Base-by-base conservation (phyloP, 1,284 basidiomycete species). In the Sporisorium graminicola region DNA sequence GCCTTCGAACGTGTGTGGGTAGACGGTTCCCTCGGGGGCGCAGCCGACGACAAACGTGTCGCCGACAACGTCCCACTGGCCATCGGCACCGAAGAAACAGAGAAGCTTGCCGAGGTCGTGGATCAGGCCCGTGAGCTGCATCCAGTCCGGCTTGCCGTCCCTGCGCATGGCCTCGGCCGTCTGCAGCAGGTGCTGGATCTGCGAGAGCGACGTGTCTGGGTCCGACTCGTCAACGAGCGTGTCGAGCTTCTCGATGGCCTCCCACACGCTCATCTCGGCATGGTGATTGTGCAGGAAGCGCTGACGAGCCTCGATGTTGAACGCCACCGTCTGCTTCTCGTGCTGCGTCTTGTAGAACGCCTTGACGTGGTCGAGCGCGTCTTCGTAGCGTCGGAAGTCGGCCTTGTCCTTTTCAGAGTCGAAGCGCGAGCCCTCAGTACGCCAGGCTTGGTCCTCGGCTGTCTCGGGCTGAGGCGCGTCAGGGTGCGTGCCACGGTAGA, bases 41-140 rank as follows among this genome's bases (percentile, higher is more conserved):
- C 93, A 94, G 18, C 94, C 94, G 46, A 95, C 92, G 67, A 94
- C 90, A 78, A 94, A 94, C 0, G 93, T 94, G 83, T 94, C 93
- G 13, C 92, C 92, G 71, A 60, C 94, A 56, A 95, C 93, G 75
- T 94, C 94, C 94, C 94, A 95, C 86, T 95, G 93, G 6, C 94
- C 93, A 53, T 89, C 71, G n/a, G 78, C 78, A 24, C 78, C 78
- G 35, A 77, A 77, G 63, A 79, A 77, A 72, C 71, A 77, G 16
- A 79, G 64, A 3, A 79, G 53, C 57, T 79, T 79, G 53, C 78
- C 78, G 20, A 79, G 69, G 35, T 78, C 75, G 67, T 79, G 77
- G 37, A 95, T 90, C 22, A 96, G 89, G 1, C 94, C 94, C 20
- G 93, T 91, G 65, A 94, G 90, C 87, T 94, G 93, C 87, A 88